phyloP scores from a whole-genome alignment of 2,329 filamentous ascomycete genomes.

The Diaporthe helianthi region DNA sequence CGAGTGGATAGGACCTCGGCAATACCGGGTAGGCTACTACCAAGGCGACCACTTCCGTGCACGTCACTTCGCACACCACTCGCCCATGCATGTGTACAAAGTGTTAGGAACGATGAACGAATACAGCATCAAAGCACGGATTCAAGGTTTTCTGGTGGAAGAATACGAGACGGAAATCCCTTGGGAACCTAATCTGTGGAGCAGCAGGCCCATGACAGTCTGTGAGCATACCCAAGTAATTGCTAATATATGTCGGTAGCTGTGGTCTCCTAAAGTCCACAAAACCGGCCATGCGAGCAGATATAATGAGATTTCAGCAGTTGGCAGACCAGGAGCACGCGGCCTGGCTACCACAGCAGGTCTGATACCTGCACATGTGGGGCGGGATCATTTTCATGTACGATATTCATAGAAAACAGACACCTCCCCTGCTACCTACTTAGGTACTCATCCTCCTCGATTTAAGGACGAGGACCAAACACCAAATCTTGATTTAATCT shows the following conservation, averaged over 20 bases:
- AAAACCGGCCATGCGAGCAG: neutral
- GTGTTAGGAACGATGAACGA: neutral
- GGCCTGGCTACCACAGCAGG: neutral
- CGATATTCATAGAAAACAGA: too few species aligned
- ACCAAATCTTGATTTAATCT: conserved; percentile 27
- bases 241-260: too few species aligned
- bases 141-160: neutral
- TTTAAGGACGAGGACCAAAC: conserved; percentile 35
- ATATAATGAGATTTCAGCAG: neutral
- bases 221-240: too few species aligned
- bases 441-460: conserved; percentile 6
- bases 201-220: neutral
- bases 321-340: neutral
- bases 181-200: neutral
- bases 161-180: neutral
- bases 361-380: too few species aligned
- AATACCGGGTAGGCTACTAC: neutral
- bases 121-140: neutral
- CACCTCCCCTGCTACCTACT: too few species aligned
- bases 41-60: neutral
- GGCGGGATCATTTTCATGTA: too few species aligned
- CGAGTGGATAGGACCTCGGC: conserved; percentile 14
- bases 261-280: neutral
- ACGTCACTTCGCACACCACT: too few species aligned
- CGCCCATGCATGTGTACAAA: rapidly evolving